These are phyloP conservation scores for Aspergillus sp. DNA, from an alignment of 2,329 filamentous ascomycete species.

Conservation along the genomic window DNA sequence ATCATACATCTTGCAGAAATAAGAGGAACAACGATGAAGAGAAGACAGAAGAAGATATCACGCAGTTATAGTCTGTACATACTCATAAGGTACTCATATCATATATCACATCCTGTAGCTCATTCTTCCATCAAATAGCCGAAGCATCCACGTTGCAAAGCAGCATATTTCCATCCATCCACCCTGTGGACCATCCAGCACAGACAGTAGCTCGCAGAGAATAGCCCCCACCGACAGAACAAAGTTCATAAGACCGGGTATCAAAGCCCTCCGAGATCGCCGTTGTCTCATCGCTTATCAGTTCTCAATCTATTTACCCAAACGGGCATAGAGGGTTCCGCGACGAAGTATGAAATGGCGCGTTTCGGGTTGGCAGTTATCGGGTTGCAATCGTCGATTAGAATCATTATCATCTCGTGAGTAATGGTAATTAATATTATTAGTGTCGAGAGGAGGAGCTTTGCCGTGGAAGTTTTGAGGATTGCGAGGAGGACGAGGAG, in stretches of 20 bases:
- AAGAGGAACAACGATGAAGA: neutral
- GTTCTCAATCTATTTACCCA: constrained; percentile 8
- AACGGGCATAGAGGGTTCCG: neutral
- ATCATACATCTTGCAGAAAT: constrained; percentile 11
- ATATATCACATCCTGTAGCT: neutral
- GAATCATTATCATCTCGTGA: constrained; percentile 7
- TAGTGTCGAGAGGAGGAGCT: neutral
- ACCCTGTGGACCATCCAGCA: neutral
- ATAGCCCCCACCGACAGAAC: neutral
- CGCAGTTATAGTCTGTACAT: neutral
- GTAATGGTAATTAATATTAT: neutral
- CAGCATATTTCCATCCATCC: no score
- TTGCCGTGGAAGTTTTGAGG: neutral
- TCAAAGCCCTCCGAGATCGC: neutral
- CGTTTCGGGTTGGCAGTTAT: neutral
- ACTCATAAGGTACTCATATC: neutral
- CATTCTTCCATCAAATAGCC: neutral
- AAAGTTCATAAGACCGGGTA: neutral
- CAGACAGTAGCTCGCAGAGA: neutral
- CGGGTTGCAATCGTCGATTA: neutral
- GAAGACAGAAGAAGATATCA: neutral
- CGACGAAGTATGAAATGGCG: neutral
- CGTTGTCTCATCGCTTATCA: neutral
- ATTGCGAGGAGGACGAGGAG: neutral
- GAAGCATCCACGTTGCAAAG: neutral